Percentiles rank a stretch among this genome's conserved stretches.
Evolutionary conservation across 2,329 filamentous ascomycete species (phyloP).

Genomic region (Verticillium albo-atrum): DNA sequence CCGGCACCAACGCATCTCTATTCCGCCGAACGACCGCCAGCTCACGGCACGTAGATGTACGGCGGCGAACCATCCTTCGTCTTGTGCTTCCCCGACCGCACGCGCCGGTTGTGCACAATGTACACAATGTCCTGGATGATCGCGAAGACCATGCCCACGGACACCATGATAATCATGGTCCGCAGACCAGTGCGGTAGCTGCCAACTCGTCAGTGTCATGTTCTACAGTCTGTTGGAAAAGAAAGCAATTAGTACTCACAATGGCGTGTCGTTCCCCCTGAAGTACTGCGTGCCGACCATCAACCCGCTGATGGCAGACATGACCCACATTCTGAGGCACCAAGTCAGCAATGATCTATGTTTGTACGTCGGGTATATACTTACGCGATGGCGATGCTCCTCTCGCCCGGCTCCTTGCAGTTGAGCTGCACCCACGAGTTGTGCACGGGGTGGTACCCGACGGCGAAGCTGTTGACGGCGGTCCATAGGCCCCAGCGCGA

Average conservation of each 20-base stretch:
- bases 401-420: conserved; percentile 37
- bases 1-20: no score
- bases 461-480: conserved; percentile 42
- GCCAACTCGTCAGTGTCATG: neutral
- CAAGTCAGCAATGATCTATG: neutral
- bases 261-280: conserved; percentile 33
- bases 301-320: conserved; percentile 44
- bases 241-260: conserved; percentile 27
- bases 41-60: conserved; percentile 11
- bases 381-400: conserved; percentile 45
- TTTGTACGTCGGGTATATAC: conserved; percentile 11
- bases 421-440: conserved; percentile 51
- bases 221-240: neutral
- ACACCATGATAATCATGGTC: conserved; percentile 40
- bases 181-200: conserved; percentile 38
- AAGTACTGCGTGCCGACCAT: conserved; percentile 50
- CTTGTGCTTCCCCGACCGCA: conserved; percentile 13
- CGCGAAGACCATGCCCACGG: conserved; percentile 33
- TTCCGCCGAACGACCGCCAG: neutral
- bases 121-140: conserved; percentile 35
- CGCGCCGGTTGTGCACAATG: conserved; percentile 27
- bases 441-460: conserved; percentile 49
- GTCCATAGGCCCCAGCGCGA: conserved; percentile 47
- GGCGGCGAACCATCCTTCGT: conserved; percentile 12
- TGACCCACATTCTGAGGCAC: conserved; percentile 38